Base-by-base conservation (phyloP, 306 rosid species). In the Inga leiocalycina region DNA sequence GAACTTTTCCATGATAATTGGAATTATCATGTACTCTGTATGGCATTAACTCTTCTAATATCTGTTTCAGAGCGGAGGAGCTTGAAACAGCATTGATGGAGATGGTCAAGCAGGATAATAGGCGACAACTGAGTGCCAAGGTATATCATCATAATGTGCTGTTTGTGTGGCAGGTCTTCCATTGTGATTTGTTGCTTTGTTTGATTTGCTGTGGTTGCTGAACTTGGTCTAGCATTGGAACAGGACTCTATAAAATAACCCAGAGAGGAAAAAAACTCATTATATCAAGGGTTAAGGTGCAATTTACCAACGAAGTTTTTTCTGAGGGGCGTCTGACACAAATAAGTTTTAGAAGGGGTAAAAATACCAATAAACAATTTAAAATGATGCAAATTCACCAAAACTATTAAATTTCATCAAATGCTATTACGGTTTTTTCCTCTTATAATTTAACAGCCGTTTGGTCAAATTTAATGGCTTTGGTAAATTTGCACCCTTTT, bases 31-130 rank as follows among this genome's bases (percentile, higher is more conserved):
- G 37, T 74, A 62, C 76, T 70, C 35, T 48, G 69, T 80, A 45
- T 84, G 57, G 43, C 14, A 80, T 35, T 87, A 80, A 82, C 37
- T 27, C 72, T 56, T 75, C 30, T 77, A 39, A 64, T 87, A 79
- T 70, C 46, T 80, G 84, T 85, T 46, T 70, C 85, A 97, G 99
- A 88, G 93, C 99, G 8, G 99, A 97, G 91, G 99, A 97, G 87
- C 90, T 97, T 85, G 99, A 97, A 88, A 92, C 97, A 67, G 99
- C 99, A 44, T 82, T 97, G 75, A 97, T 97, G 98, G 99, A 97
- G 88, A 97, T 94, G 93, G 99, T 94, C 78, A 85, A 88, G 97
- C 94, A 90, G 86, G 99, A 97, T 85, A 97, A 97, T 86, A 90
- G 97, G 82, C 93, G 97, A 82, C 90, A 97, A 75, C 86, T 97